A percentile compares a stretch with the other conserved stretches of the same genome.
Evolutionary conservation across 129 eudicot genomes (phyloP).

Genomic region (Saposhnikovia divaricata): DNA sequence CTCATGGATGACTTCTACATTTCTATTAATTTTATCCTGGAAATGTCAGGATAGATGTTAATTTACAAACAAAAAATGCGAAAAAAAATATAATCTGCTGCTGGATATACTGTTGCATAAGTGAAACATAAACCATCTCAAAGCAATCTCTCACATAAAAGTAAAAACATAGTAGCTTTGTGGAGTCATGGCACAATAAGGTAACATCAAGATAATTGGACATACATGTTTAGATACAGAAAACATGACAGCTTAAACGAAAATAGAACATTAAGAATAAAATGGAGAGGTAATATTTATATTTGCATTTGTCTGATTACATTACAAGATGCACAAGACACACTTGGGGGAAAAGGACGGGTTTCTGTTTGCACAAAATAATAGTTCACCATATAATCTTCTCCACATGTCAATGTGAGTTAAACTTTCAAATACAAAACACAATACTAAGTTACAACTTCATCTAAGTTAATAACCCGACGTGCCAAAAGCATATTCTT

Average conservation of each 20-base stretch:
- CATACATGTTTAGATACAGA: not conserved
- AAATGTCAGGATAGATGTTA: not conserved
- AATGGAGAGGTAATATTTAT: not conserved
- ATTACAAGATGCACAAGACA: not conserved
- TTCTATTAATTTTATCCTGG: constrained; percentile 5
- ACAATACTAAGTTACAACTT: not conserved
- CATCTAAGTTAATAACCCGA: not conserved
- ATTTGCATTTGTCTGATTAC: not conserved
- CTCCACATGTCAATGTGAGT: not conserved
- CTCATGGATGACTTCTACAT: constrained; percentile 1
- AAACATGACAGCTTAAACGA: not conserved
- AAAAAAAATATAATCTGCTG: not conserved
- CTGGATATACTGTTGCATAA: not conserved
- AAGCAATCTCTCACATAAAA: not conserved
- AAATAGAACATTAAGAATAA: not conserved
- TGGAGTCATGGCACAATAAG: not conserved
- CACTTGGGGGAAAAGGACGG: not conserved
- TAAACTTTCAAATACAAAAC: not conserved
- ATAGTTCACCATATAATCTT: not conserved
- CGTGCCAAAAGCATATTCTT: not conserved
- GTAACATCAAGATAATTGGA: not conserved
- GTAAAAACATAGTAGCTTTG: not conserved
- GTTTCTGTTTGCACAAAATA: not conserved
- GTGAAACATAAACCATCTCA: not conserved
- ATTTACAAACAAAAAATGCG: not conserved